Base-by-base conservation (phyloP, 768 basidiomycete species). In the Hypholoma sublateritium region DNA sequence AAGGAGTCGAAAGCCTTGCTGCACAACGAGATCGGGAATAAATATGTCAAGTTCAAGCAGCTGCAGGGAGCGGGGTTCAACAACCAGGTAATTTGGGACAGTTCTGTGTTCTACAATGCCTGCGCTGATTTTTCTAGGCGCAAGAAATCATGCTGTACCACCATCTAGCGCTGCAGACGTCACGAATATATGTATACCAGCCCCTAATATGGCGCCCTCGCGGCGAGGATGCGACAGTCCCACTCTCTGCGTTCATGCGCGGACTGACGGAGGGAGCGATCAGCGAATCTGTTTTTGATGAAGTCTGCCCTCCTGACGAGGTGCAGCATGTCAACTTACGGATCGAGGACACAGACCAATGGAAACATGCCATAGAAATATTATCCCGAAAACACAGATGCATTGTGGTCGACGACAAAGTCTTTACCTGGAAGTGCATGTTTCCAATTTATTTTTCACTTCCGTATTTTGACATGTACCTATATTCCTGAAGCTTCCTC, bases 1-100 rank as follows among this genome's bases (percentile, higher is more conserved):
- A 49, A 64, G 39, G 51, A 66, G 7, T 77, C 75, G 5, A 65
- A 67, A 25, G 60, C 59, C 22, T 52, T 73, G 21, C 64, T 67
- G 22, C 59, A 67, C 45, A 69, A 67, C 48, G 57, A 66, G 25
- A 57, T 57, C 34, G 62, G 67, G 11, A 65, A 65, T 32, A 76
- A 71, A 65, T 79, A 72, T 64, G 78, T 80, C 2, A 61, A 72
- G 49, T 80, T 79, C 58, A 72, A 69, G 55, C 80, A 80, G 58
- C 68, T 79, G 16, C 75, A 76, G 47, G 80, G 79, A 5, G 78
- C 77, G 22, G 80, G 79, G 1, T 81, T 81, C 58, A 80, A 79
- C 50, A 81, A 79, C 55, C 78, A 81, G 66, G 79, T 75, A 44
- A 22, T 34, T 52, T 22, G 21, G 22, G 17, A 50, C 8, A 41